These are phyloP conservation scores for Hemerocallis citrina DNA, from an alignment of 106 monocot species.

Conservation along the genomic window DNA sequence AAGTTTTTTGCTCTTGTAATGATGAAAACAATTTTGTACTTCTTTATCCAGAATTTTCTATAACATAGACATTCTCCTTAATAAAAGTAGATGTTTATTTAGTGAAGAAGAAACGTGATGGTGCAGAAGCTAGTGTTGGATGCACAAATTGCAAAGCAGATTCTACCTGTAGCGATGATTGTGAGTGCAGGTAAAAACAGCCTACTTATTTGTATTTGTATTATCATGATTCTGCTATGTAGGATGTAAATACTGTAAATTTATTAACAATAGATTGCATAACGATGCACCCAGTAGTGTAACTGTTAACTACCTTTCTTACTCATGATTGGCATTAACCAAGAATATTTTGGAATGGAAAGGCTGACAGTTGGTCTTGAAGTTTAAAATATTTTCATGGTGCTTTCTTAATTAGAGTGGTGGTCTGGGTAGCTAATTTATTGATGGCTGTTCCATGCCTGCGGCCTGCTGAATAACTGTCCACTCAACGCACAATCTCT, in stretches of 20 bases:
- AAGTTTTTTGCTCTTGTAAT: too few relatives aligned
- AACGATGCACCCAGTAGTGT: background rate
- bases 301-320: background rate
- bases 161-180: conserved; percentile 63
- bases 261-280: background rate
- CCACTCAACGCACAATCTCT: too few relatives aligned
- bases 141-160: conserved; percentile 54
- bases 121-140: conserved; percentile 43
- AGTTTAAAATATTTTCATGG: background rate
- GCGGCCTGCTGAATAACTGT: too few relatives aligned
- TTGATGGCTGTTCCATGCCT: too few relatives aligned
- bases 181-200: conserved; percentile 83
- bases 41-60: conserved; percentile 3
- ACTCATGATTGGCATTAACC: background rate
- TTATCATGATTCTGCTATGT: background rate
- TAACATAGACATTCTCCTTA: conserved; percentile 8
- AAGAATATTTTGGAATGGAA: background rate
- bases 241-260: background rate
- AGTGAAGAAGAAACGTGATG: conserved; percentile 73
- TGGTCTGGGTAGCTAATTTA: too few relatives aligned
- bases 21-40: background rate
- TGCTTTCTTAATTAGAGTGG: background rate
- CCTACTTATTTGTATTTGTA: background rate
- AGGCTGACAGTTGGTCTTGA: background rate
- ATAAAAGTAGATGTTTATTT: conserved; percentile 50